phyloP scores from a whole-genome alignment of 2,329 filamentous ascomycete genomes.

The Camillea tinctor region DNA sequence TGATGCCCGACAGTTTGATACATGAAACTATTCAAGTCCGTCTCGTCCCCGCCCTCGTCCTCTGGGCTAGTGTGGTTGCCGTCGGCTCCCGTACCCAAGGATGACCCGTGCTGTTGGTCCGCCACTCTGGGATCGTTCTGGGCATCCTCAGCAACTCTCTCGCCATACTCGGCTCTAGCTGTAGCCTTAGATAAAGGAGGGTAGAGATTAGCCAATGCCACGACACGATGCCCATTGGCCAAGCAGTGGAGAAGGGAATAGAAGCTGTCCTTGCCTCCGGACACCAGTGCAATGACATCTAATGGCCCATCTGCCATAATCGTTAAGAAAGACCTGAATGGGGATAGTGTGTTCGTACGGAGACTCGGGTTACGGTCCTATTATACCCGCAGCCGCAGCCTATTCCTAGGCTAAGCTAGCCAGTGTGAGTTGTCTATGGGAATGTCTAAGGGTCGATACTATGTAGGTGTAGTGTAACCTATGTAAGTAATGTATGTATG shows the following conservation, averaged over 20 bases:
- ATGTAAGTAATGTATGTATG: not conserved
- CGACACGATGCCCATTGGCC: constrained; percentile 77
- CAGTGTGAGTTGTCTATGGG: not conserved
- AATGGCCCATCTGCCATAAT: constrained; percentile 47
- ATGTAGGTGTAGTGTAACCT: no score
- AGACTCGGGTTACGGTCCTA: not conserved
- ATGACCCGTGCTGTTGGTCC: constrained; percentile 11
- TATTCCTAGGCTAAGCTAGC: not conserved
- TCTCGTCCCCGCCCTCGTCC: constrained; percentile 37
- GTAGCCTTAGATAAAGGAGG: constrained; percentile 35
- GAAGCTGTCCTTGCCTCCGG: constrained; percentile 95
- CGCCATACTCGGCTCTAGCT: constrained; percentile 5
- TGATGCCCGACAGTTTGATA: constrained; percentile 96
- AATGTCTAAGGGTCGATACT: no score
- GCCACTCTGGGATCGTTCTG: not conserved
- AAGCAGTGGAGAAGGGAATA: constrained; percentile 90
- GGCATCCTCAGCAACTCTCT: not conserved
- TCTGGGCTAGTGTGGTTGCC: constrained; percentile 29
- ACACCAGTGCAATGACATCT: constrained; percentile 88
- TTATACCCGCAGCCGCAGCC: not conserved
- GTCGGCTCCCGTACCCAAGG: constrained; percentile 3
- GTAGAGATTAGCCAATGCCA: constrained; percentile 87
- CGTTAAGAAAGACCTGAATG: constrained; percentile 5
- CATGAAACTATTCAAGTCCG: constrained; percentile 96
- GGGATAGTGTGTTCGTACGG: not conserved